phyloP scores from a whole-genome alignment of 495 filamentous ascomycete genomes.

The Aspergillus avenaceus region DNA sequence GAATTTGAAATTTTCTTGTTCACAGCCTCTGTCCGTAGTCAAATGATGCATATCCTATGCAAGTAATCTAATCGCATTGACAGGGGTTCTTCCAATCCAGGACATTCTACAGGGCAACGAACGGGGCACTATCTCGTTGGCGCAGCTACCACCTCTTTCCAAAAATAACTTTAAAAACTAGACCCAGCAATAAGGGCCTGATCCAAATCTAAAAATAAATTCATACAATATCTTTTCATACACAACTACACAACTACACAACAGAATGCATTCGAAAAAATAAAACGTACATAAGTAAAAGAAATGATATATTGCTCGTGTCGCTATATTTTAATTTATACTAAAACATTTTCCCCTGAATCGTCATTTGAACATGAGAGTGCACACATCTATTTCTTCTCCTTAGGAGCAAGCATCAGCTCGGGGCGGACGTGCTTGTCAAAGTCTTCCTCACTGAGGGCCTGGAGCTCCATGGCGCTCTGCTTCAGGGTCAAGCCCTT shows the following conservation, averaged over 20 bases:
- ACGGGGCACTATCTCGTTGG: slow-evolving; percentile 1
- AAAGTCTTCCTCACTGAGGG: slow-evolving; percentile 86
- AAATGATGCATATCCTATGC: not conserved
- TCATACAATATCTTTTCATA: slow-evolving; percentile 1
- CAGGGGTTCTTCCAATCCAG: not conserved
- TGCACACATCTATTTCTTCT: slow-evolving; percentile 38
- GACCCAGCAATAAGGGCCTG: no score
- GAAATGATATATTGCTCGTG: slow-evolving; percentile 9
- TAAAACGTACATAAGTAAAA: slow-evolving; percentile 12
- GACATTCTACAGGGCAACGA: not conserved
- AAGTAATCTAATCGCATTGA: not conserved
- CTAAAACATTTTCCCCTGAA: slow-evolving; percentile 1
- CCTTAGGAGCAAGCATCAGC: slow-evolving; percentile 87
- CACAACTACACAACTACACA: not conserved
- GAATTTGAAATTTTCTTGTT: not conserved
- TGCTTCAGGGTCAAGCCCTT: slow-evolving; percentile 91
- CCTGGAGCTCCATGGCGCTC: slow-evolving; percentile 90
- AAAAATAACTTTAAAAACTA: slow-evolving; percentile 17
- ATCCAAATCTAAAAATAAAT: not conserved
- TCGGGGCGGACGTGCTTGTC: slow-evolving; percentile 89
- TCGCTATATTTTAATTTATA: slow-evolving; percentile 15
- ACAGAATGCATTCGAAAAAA: slow-evolving; percentile 14
- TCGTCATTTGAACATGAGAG: not conserved
- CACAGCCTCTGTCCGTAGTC: not conserved
- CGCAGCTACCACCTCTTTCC: slow-evolving; percentile 6